Conservation (phyloP, 352 stramenopile genomes). For the Globisporangium apiculatum region DNA sequence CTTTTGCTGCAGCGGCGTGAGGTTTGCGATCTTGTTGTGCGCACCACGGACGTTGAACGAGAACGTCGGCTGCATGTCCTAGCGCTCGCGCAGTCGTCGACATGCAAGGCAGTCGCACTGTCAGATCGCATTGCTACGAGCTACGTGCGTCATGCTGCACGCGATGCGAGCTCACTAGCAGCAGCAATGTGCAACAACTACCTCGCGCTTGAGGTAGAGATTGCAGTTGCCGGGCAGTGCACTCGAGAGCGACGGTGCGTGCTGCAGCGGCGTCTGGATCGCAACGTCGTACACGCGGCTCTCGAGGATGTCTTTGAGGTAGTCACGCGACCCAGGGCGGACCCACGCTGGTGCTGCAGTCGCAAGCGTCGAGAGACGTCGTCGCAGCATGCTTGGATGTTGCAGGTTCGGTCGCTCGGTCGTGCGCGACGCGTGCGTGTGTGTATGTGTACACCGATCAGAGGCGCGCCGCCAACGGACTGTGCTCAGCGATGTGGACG, state of each 20-base stretch:
- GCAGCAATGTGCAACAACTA: slow-evolving; percentile 5
- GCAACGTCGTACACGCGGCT: slow-evolving; percentile 83
- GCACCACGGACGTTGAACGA: slow-evolving; percentile 98
- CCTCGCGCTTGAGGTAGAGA: slow-evolving; percentile 92
- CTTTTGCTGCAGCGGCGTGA: slow-evolving; percentile 71
- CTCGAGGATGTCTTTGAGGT: slow-evolving; percentile 70
- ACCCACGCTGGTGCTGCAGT: slow-evolving; percentile 36
- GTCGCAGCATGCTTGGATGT: slow-evolving; percentile 27
- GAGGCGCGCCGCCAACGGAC: neutral
- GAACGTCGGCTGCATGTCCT: slow-evolving; percentile 97
- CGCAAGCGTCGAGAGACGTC: slow-evolving; percentile 23
- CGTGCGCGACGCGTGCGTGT: neutral
- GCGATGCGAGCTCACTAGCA: neutral
- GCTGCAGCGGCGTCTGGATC: slow-evolving; percentile 60
- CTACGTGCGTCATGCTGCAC: too few relatives aligned
- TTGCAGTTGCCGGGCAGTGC: slow-evolving; percentile 51
- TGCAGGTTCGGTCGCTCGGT: neutral
- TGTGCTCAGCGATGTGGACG: neutral
- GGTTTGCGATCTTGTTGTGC: slow-evolving; percentile 98
- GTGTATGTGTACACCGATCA: neutral
- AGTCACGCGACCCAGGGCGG: slow-evolving; percentile 63
- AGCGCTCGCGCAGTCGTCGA: neutral
- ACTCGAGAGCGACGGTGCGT: slow-evolving; percentile 47
- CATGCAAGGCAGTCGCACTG: neutral
- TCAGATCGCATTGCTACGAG: neutral